These are phyloP conservation scores for Astrocystis sublimbata DNA, from an alignment of 495 filamentous ascomycete species.

Conservation along the genomic window DNA sequence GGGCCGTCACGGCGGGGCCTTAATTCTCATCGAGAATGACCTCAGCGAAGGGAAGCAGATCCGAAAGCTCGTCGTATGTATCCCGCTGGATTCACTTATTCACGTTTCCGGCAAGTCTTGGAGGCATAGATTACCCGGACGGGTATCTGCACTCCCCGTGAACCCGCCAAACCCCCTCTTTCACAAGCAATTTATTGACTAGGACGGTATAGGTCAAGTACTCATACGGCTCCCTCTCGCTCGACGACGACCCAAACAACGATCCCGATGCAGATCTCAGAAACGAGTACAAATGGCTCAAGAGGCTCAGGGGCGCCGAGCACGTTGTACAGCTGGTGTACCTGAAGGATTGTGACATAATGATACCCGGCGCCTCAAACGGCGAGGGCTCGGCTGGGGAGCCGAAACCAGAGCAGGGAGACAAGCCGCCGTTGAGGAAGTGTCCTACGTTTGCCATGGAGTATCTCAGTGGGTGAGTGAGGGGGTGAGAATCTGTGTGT, in stretches of 20 bases:
- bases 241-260: background rate
- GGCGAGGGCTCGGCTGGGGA: background rate
- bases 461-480: background rate
- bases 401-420: background rate
- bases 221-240: background rate
- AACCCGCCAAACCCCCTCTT: no score
- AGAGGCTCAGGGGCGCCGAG: background rate
- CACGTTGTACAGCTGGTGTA: background rate
- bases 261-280: constrained; percentile 1
- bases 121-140: no score
- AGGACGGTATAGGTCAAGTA: no score
- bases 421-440: background rate
- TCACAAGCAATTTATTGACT: no score
- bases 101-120: no score
- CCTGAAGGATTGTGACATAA: background rate
- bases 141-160: no score
- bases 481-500: no score
- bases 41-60: no score
- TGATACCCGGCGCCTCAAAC: background rate
- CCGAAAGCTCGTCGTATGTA: background rate
- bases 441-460: constrained; percentile 9
- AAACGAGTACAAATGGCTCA: constrained; percentile 1
- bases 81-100: no score
- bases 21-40: background rate
- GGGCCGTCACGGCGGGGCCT: background rate